phyloP scores from a whole-genome alignment of 345 rosid species.

The Eucalyptus viminalis region DNA sequence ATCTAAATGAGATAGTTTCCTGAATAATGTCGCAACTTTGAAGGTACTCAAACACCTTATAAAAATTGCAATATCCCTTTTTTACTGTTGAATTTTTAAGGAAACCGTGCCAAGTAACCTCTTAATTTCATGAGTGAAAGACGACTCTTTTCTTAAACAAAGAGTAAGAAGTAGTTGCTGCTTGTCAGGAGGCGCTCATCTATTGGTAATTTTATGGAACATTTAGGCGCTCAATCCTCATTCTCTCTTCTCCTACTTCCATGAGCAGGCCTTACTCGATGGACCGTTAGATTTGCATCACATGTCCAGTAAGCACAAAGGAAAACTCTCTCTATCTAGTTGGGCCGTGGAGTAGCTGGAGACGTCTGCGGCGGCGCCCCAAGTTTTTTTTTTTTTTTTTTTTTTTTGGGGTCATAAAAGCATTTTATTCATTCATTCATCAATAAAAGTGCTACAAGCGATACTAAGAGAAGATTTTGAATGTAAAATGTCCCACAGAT shows the following conservation, averaged over 20 bases:
- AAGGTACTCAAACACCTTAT: neutral
- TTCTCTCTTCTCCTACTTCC: neutral
- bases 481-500: too few relatives aligned
- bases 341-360: neutral
- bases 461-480: too few relatives aligned
- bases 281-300: neutral
- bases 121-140: neutral
- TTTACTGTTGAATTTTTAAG: neutral
- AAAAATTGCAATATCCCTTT: neutral
- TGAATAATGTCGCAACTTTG: neutral
- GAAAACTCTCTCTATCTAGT: neutral
- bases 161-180: neutral
- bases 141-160: neutral
- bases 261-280: neutral
- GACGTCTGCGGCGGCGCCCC: neutral
- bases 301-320: neutral
- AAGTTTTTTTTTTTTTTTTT: neutral
- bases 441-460: too few relatives aligned
- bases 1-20: neutral
- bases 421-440: too few relatives aligned
- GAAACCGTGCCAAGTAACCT: neutral
- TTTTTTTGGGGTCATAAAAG: accelerated
- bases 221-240: neutral
- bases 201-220: neutral
- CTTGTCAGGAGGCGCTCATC: neutral